Evolutionary conservation across 495 filamentous ascomycete genomes (phyloP).

Genomic region (Evernia prunastri): DNA sequence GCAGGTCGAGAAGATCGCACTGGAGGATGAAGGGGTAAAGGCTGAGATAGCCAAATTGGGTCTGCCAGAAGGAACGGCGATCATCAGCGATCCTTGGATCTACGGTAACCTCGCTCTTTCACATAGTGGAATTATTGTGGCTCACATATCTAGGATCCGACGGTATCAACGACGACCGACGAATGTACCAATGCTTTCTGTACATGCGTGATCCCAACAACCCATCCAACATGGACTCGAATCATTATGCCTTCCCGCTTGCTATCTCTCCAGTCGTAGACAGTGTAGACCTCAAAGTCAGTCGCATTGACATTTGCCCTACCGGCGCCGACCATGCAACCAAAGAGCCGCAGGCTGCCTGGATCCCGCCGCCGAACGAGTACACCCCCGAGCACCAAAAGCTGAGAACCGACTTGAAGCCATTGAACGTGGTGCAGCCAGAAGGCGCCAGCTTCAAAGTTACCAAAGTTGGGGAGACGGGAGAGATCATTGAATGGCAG

Average conservation of each 20-base stretch:
- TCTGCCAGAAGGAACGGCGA: slow-evolving; percentile 53
- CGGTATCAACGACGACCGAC: slow-evolving; percentile 46
- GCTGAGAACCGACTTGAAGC: slow-evolving; percentile 62
- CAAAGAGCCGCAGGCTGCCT: slow-evolving; percentile 38
- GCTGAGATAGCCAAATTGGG: slow-evolving; percentile 58
- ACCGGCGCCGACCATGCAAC: slow-evolving; percentile 28
- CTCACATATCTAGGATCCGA: slow-evolving; percentile 44
- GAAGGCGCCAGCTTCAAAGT: slow-evolving; percentile 64
- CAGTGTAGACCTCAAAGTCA: slow-evolving; percentile 55
- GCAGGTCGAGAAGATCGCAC: slow-evolving; percentile 47
- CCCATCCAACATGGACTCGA: slow-evolving; percentile 52
- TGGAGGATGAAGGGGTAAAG: slow-evolving; percentile 52
- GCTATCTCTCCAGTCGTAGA: slow-evolving; percentile 73
- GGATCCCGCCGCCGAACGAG: slow-evolving; percentile 56
- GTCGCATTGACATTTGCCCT: slow-evolving; percentile 47
- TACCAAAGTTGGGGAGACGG: slow-evolving; percentile 33
- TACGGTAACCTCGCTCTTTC: slow-evolving; percentile 47
- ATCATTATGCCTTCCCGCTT: slow-evolving; percentile 75
- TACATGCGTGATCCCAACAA: slow-evolving; percentile 57
- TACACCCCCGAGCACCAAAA: slow-evolving; percentile 67
- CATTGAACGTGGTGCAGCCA: slow-evolving; percentile 68
- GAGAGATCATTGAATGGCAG: slow-evolving; percentile 53
- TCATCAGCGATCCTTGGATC: slow-evolving; percentile 65
- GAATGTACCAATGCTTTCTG: slow-evolving; percentile 60
- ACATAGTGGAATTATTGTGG: neutral